Base-by-base conservation (phyloP, 176 grass and related monocot genomes). In the Miscanthus lutarioriparius region DNA sequence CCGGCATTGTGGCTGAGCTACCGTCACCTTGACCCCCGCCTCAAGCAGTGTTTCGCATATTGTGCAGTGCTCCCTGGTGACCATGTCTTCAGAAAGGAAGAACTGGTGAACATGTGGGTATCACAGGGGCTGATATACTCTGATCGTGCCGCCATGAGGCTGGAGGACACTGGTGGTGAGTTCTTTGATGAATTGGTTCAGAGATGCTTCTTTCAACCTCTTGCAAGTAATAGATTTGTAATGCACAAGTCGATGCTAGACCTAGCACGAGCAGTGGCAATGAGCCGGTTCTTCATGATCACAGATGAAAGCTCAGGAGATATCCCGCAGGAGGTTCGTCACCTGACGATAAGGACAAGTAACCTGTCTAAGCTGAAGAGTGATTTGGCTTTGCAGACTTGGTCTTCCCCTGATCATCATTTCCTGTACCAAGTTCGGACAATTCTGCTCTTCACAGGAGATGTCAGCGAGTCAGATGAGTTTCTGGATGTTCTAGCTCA, bases 1-100 rank as follows among this genome's bases (percentile, higher is more conserved):
- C 76, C 69, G 7, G 87, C 81, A 1, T 5, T 88, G 81, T 88
- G 81, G 81, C 75, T 88, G 76, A 68, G 81, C 81, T 88, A 88
- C 17, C 87, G 72, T 7, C 87, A 84, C 48, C 87, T 89, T 2
- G 82, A 89, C 11, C 82, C 87, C 17, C 82, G 75, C 59, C 87
- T 89, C 61, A 89, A 89, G 23, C 82, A 84, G 47, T 89, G 87
- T 0, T 89, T 89, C 10, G 69, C 76, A 9, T 89, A 89, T 10
- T 84, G 27, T 30, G 82, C 82, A 0, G 87, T 89, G 61, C 79
- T 89, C 67, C 76, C 87, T 2, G 11, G 49, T 17, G 49, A 80
- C 27, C 33, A 68, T 75, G 47, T 74, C 69, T 84, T 89, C 22
- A 36, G 37, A 68, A 89, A 84, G 87, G 82, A 89, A 59, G 87